Percentiles rank a stretch among this genome's conserved stretches.
These are phyloP conservation scores for Angophora floribunda DNA, from an alignment of 345 rosid genomes.

Conservation along the genomic window DNA sequence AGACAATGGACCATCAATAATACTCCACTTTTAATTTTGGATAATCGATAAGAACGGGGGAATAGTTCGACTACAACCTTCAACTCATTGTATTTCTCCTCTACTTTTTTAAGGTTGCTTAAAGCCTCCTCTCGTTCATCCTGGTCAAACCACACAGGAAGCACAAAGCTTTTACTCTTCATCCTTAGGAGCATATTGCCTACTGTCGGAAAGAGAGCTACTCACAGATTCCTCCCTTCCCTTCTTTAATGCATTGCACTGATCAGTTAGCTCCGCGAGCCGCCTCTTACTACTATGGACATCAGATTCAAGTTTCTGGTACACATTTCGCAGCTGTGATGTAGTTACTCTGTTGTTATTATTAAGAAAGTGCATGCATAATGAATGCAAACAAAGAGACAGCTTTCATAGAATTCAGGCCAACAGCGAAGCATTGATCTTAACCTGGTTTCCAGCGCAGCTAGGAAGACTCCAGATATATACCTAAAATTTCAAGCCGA, in stretches of 20 bases:
- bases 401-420: background rate
- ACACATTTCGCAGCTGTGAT: slow-evolving; percentile 55
- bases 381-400: background rate
- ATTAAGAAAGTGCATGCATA: background rate
- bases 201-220: background rate
- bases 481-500: slow-evolving; percentile 36
- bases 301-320: slow-evolving; percentile 70
- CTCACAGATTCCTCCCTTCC: slow-evolving; percentile 87
- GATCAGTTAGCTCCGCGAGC: slow-evolving; percentile 53
- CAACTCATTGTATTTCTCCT: slow-evolving; percentile 52
- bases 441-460: slow-evolving; percentile 93
- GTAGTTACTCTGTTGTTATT: background rate
- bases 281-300: slow-evolving; percentile 58
- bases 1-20: background rate
- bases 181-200: background rate
- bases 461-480: slow-evolving; percentile 98
- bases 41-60: background rate
- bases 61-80: slow-evolving; percentile 36
- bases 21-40: background rate
- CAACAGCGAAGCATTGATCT: background rate
- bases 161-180: background rate
- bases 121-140: slow-evolving; percentile 74
- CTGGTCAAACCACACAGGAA: slow-evolving; percentile 11
- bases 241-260: slow-evolving; percentile 55
- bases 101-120: slow-evolving; percentile 50